phyloP scores from a whole-genome alignment of 768 basidiomycete genomes.

The Gloeophyllum trabeum region DNA sequence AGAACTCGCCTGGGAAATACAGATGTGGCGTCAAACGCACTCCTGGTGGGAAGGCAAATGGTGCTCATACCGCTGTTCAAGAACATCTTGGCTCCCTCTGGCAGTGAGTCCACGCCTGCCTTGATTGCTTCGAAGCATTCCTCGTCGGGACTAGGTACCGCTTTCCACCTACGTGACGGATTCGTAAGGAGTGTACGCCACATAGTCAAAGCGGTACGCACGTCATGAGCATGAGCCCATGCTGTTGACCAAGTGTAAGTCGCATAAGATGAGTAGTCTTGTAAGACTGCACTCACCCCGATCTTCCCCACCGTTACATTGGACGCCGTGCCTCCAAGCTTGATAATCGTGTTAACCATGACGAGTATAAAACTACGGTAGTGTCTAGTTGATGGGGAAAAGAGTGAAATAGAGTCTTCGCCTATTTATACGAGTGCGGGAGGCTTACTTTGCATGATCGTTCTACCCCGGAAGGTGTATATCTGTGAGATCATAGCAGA shows the following conservation, averaged over 20 bases:
- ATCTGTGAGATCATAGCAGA: too few species aligned
- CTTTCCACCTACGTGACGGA: constrained; percentile 25
- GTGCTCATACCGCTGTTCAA: constrained; percentile 33
- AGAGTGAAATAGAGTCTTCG: not conserved
- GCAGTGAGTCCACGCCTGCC: constrained; percentile 30
- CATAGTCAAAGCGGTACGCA: constrained; percentile 12
- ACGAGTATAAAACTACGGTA: constrained; percentile 1
- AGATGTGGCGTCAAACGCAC: not conserved
- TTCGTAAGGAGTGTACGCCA: not conserved
- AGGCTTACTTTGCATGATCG: too few species aligned
- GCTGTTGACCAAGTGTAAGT: constrained; percentile 9
- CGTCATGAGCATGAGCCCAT: constrained; percentile 53
- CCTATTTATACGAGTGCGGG: not conserved
- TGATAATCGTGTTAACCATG: constrained; percentile 21
- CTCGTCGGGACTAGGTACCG: constrained; percentile 37
- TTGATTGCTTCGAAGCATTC: constrained; percentile 53
- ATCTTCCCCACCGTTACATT: constrained; percentile 24
- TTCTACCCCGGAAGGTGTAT: too few species aligned
- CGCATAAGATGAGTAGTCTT: not conserved
- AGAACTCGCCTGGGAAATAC: constrained; percentile 38
- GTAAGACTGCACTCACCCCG: constrained; percentile 21
- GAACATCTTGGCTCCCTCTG: constrained; percentile 32
- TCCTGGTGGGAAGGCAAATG: not conserved
- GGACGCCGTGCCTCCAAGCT: constrained; percentile 27
- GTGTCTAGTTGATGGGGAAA: not conserved